Evolutionary conservation across 805 yeast genomes (phyloP).

Genomic region (Saccharomycopsis vini): DNA sequence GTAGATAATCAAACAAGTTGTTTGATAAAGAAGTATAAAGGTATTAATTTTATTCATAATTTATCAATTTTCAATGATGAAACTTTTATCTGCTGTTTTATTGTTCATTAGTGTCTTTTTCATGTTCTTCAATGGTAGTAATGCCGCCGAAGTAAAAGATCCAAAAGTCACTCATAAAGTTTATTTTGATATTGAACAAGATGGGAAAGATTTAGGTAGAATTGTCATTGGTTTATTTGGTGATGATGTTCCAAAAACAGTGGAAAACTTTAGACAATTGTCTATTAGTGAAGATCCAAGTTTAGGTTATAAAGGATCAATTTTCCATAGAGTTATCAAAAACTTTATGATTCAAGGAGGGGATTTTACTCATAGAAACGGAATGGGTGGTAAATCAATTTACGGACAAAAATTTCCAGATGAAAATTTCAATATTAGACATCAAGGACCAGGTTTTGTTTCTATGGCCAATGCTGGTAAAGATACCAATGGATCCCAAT

Average conservation of each 20-base stretch:
- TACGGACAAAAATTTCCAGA: constrained; percentile 61
- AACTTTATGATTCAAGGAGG: constrained; percentile 77
- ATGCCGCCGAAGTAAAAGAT: constrained; percentile 11
- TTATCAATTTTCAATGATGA: constrained; percentile 11
- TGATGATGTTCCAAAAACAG: constrained; percentile 78
- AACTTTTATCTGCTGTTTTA: constrained; percentile 4
- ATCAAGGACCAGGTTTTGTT: constrained; percentile 57
- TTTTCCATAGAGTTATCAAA: constrained; percentile 67
- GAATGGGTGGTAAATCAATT: constrained; percentile 69
- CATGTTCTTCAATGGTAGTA: constrained; percentile 8
- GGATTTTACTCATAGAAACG: constrained; percentile 61
- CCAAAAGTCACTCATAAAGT: constrained; percentile 54
- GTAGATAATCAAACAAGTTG: no score
- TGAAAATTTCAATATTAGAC: constrained; percentile 60
- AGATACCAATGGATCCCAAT: constrained; percentile 87
- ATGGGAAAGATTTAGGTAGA: constrained; percentile 68
- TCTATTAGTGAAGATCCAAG: constrained; percentile 66
- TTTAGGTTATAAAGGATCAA: constrained; percentile 51
- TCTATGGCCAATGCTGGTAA: constrained; percentile 79
- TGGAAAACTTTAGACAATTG: constrained; percentile 77
- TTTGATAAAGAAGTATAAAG: neutral
- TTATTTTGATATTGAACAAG: constrained; percentile 78
- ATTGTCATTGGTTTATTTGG: constrained; percentile 85
- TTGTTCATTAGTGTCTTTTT: constrained; percentile 5
- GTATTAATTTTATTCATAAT: no score